Base-by-base conservation (phyloP, 192 early-diverging fungal species). In the Backusella tuberculispora region DNA sequence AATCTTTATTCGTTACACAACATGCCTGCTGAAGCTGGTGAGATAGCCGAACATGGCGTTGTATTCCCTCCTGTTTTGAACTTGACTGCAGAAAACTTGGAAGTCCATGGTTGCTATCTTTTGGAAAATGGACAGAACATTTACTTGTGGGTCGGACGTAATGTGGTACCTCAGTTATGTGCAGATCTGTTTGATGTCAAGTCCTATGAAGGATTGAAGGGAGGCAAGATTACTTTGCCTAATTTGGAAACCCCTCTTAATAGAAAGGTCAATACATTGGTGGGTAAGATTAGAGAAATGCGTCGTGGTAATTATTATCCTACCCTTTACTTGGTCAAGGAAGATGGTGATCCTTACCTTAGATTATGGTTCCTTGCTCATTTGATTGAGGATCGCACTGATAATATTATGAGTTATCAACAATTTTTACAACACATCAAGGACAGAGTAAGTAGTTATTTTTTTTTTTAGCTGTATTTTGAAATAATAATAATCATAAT, bases 361-460 rank as follows among this genome's bases (percentile, higher is more conserved):
- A 88, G 97, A 6, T 85, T 93, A 84, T 87, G 88, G 93, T 95
- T 98, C 85, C 74, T 94, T 74, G 89, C 91, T 66, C 94, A 95
- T 74, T 81, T 99, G 76, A 87, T 97, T n/a, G 96, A 98, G 78
- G 97, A 99, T 80, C 90, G 95, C 66, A 92, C 91, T 38, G 92
- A 95, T 46, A 87, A 85, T 63, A 86, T 89, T 0, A 88, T 90
- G 83, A 92, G 91, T 74, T 94, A 92, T 79, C 86, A 88, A 74
- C 93, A 95, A 82, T 92, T 91, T 80, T 84, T 95, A 10, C 84
- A 81, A 53, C 86, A 91, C 73, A 75, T 95, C 50, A 91, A 92
- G 72, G 93, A 95, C 77, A 90, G 88, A 81, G 86, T 93, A 78
- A 41, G 76, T 72, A 9, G n/a, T n/a, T n/a, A 4, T 5, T 66